A percentile compares a stretch with the other conserved stretches of the same genome.
These are phyloP conservation scores for Naganishia antarctica DNA, from an alignment of 768 basidiomycete genomes.

Conservation along the genomic window DNA sequence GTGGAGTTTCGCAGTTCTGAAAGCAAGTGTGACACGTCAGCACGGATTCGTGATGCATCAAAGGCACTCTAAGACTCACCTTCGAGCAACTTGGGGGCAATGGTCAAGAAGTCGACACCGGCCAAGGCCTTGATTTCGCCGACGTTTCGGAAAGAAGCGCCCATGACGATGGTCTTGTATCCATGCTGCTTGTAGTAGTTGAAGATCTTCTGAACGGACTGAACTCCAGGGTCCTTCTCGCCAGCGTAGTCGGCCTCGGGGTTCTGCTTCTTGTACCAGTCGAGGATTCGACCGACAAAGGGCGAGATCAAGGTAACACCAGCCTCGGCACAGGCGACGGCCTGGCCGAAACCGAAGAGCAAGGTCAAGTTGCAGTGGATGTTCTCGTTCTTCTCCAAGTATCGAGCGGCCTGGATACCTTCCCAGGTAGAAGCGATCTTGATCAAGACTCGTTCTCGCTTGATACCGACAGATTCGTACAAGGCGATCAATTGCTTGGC, in stretches of 20 bases:
- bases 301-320: conserved; percentile 98
- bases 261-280: conserved; percentile 93
- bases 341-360: conserved; percentile 96
- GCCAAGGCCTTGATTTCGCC: conserved; percentile 93
- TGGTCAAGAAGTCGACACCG: conserved; percentile 96
- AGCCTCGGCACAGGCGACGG: conserved; percentile 97
- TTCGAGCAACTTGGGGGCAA: conserved; percentile 47
- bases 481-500: conserved; percentile 72
- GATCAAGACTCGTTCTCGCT: conserved; percentile 91
- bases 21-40: conserved; percentile 50
- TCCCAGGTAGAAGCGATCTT: conserved; percentile 99
- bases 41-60: background rate
- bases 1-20: conserved; percentile 81
- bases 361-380: conserved; percentile 99
- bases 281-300: conserved; percentile 86
- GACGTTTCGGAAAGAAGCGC: conserved; percentile 96
- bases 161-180: conserved; percentile 99
- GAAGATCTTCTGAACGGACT: conserved; percentile 93
- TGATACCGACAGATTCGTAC: conserved; percentile 88
- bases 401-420: conserved; percentile 97
- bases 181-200: conserved; percentile 93
- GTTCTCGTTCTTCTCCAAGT: conserved; percentile 82
- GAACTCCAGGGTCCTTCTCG: conserved; percentile 90
- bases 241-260: conserved; percentile 77
- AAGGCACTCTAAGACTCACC: background rate